These are phyloP conservation scores for Lasiosphaeria miniovina DNA, from an alignment of 495 filamentous ascomycete species.

Conservation along the genomic window DNA sequence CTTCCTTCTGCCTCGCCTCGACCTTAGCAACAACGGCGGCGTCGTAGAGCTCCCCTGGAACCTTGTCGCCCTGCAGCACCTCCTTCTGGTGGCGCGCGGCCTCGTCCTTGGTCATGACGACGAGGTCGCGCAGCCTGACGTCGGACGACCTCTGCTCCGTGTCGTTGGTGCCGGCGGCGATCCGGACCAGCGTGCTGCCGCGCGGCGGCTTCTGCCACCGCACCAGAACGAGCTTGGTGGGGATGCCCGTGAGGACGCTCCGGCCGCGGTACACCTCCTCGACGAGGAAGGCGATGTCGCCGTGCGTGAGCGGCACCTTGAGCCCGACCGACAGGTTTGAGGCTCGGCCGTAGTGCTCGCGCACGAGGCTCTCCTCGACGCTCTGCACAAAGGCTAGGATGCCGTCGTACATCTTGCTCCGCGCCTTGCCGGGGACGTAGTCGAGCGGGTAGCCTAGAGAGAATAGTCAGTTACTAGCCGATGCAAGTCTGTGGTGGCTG, in stretches of 20 bases:
- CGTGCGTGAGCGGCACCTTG: slow-evolving; percentile 69
- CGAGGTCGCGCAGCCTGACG: slow-evolving; percentile 66
- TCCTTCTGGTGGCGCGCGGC: slow-evolving; percentile 74
- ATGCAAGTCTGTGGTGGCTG: background rate
- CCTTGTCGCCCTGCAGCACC: slow-evolving; percentile 68
- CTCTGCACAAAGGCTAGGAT: slow-evolving; percentile 70
- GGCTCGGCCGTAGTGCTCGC: slow-evolving; percentile 49
- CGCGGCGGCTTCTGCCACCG: slow-evolving; percentile 64
- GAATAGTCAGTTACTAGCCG: no score
- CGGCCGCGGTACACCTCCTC: slow-evolving; percentile 87
- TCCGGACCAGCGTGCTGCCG: slow-evolving; percentile 39
- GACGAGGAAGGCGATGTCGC: slow-evolving; percentile 79
- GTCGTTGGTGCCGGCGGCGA: slow-evolving; percentile 40
- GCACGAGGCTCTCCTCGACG: slow-evolving; percentile 67
- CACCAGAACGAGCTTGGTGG: slow-evolving; percentile 70
- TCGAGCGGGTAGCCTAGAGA: slow-evolving; percentile 73
- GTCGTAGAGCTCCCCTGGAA: slow-evolving; percentile 69
- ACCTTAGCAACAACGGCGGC: slow-evolving; percentile 60
- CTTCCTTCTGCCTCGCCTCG: slow-evolving; percentile 59
- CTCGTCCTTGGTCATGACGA: slow-evolving; percentile 97
- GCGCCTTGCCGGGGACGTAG: slow-evolving; percentile 72
- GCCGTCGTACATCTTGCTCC: slow-evolving; percentile 86
- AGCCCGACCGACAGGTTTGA: slow-evolving; percentile 61
- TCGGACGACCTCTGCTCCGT: slow-evolving; percentile 68
- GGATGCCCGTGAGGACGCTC: slow-evolving; percentile 76